Conservation (phyloP, 305 asterid species). For the Ilex paraguariensis region DNA sequence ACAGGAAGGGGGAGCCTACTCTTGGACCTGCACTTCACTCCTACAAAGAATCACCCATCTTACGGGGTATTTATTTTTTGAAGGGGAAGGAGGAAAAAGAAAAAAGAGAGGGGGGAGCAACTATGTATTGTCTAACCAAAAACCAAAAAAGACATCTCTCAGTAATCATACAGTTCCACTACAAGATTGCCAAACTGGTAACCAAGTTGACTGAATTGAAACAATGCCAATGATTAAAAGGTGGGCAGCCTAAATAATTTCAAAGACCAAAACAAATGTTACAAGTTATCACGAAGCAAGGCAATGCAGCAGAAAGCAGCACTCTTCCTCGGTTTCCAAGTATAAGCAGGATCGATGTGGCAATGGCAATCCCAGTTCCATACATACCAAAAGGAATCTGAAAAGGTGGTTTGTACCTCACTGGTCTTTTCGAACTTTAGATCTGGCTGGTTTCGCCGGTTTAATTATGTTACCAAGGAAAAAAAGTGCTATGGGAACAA, state of each 20-base stretch:
- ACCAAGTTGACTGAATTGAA: not conserved
- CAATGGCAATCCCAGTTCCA: conserved; percentile 8
- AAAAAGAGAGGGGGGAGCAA: too few relatives aligned
- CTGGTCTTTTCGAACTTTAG: conserved; percentile 69
- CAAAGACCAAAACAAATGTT: conserved; percentile 13
- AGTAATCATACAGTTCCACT: not conserved
- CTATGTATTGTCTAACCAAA: too few relatives aligned
- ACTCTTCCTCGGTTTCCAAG: not conserved
- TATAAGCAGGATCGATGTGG: not conserved
- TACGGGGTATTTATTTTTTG: too few relatives aligned
- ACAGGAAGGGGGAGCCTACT: too few relatives aligned
- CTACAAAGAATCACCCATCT: too few relatives aligned
- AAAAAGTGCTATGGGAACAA: conserved; percentile 56
- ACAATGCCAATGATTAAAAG: not conserved
- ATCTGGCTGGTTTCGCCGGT: conserved; percentile 65
- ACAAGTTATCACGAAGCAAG: conserved; percentile 24
- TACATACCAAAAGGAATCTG: conserved; percentile 3
- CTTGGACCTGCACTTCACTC: too few relatives aligned
- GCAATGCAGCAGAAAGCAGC: conserved; percentile 15
- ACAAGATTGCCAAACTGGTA: not conserved
- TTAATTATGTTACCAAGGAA: conserved; percentile 71
- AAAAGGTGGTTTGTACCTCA: conserved; percentile 31
- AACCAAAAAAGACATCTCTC: too few relatives aligned
- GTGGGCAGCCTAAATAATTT: conserved; percentile 10
- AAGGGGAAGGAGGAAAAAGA: too few relatives aligned